A percentile compares a stretch with the other conserved stretches of the same genome.
Conservation (phyloP, 352 stramenopile species). For the Thalassiosira mediterranea region DNA sequence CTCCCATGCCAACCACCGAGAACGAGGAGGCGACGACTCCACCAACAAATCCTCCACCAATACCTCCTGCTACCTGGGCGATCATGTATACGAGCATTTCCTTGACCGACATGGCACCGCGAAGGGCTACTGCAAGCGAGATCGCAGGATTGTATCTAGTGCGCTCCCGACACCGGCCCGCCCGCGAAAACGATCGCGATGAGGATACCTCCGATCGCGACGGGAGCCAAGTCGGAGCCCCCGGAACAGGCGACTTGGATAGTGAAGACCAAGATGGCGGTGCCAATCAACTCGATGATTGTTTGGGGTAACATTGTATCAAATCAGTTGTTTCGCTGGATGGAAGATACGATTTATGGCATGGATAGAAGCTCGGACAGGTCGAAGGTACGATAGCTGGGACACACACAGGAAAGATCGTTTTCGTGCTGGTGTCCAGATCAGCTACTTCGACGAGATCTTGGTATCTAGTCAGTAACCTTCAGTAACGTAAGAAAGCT, state of each 20-base stretch:
- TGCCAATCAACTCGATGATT: conserved; percentile 31
- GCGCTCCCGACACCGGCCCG: conserved; percentile 42
- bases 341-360: not conserved
- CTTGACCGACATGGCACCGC: conserved; percentile 21
- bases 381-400: too few species aligned
- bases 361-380: too few species aligned
- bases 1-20: conserved; percentile 9
- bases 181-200: conserved; percentile 40
- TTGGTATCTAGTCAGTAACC: too few species aligned
- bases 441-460: too few species aligned
- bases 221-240: conserved; percentile 19
- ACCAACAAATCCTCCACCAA: conserved; percentile 20
- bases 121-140: conserved; percentile 24
- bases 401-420: too few species aligned
- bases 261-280: conserved; percentile 37
- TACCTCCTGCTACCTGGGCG: conserved; percentile 21
- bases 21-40: conserved; percentile 10
- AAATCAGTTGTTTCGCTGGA: not conserved
- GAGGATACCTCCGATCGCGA: conserved; percentile 32
- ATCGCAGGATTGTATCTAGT: conserved; percentile 60
- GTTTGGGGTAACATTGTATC: conserved; percentile 16
- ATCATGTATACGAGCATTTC: conserved; percentile 31
- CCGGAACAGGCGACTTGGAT: conserved; percentile 23
- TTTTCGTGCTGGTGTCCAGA: too few species aligned
- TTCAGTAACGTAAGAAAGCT: too few species aligned